A percentile compares a stretch with the other conserved stretches of the same genome.
Conservation (phyloP, 495 filamentous ascomycete genomes). For the Aspergillus baeticus region DNA sequence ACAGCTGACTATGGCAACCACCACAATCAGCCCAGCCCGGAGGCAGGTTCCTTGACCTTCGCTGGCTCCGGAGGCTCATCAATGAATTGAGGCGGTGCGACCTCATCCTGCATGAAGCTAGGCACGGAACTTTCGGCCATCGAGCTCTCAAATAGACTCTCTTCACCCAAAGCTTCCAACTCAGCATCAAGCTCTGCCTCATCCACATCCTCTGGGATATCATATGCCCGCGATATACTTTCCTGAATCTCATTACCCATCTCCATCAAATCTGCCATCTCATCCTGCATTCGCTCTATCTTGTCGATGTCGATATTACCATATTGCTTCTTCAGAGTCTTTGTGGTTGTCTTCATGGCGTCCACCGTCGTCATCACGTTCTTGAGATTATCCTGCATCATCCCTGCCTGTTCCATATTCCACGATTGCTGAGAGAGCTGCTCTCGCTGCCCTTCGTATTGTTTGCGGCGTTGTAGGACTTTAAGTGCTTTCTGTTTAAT, state of each 20-base stretch:
- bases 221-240: conserved; percentile 88
- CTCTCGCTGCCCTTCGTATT: conserved; percentile 92
- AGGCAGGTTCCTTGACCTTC: conserved; percentile 74
- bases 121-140: conserved; percentile 66
- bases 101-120: conserved; percentile 84
- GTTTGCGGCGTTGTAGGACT: conserved; percentile 90
- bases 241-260: conserved; percentile 99
- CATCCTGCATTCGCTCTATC: conserved; percentile 97
- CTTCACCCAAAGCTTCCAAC: conserved; percentile 88
- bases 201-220: conserved; percentile 96
- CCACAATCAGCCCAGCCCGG: conserved; percentile 33
- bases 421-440: conserved; percentile 93
- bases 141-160: conserved; percentile 70
- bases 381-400: conserved; percentile 99
- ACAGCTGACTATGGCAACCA: background rate
- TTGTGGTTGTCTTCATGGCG: conserved; percentile 94
- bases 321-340: conserved; percentile 90
- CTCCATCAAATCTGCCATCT: conserved; percentile 98
- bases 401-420: conserved; percentile 99
- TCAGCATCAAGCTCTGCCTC: conserved; percentile 97
- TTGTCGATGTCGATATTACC: conserved; percentile 96
- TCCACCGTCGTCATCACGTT: conserved; percentile 99
- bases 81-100: conserved; percentile 78
- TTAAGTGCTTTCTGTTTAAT: conserved; percentile 95
- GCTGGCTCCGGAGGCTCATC: conserved; percentile 70